These are phyloP conservation scores for Jatropha curcas DNA, from an alignment of 345 rosid species.

Conservation along the genomic window DNA sequence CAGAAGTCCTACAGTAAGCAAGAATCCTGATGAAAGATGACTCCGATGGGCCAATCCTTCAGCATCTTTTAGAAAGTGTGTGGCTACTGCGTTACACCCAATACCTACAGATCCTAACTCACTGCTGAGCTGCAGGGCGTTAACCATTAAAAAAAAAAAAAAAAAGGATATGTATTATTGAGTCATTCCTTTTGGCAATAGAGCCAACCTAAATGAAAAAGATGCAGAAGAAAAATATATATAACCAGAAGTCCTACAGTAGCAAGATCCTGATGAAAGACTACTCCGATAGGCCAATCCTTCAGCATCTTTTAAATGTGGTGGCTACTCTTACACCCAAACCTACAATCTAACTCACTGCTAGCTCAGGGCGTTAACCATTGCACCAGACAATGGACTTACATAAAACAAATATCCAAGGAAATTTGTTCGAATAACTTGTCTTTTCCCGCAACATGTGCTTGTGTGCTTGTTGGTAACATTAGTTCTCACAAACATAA, in stretches of 20 bases:
- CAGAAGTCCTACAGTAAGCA: background rate
- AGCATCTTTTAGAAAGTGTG: background rate
- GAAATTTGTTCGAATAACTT: background rate
- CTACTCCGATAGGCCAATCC: background rate
- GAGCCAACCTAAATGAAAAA: too few species aligned
- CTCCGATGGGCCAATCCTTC: background rate
- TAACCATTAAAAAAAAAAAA: too few species aligned
- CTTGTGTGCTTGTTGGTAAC: background rate
- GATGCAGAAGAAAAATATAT: too few species aligned
- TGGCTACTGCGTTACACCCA: background rate
- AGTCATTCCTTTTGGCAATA: too few species aligned
- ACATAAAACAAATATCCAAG: too few species aligned
- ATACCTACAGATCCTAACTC: background rate
- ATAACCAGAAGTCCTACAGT: too few species aligned
- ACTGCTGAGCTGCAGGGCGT: background rate
- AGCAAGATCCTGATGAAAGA: background rate
- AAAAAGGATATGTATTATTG: too few species aligned
- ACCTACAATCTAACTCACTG: background rate
- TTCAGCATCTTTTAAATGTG: background rate
- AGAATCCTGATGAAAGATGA: background rate
- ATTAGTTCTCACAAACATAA: background rate
- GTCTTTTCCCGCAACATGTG: too few species aligned
- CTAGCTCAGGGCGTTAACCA: background rate
- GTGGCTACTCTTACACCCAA: background rate
- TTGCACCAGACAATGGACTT: background rate